Percentiles rank a stretch among this genome's conserved stretches.
Evolutionary conservation across 768 basidiomycete species (phyloP).

Genomic region (Suillus lakei): DNA sequence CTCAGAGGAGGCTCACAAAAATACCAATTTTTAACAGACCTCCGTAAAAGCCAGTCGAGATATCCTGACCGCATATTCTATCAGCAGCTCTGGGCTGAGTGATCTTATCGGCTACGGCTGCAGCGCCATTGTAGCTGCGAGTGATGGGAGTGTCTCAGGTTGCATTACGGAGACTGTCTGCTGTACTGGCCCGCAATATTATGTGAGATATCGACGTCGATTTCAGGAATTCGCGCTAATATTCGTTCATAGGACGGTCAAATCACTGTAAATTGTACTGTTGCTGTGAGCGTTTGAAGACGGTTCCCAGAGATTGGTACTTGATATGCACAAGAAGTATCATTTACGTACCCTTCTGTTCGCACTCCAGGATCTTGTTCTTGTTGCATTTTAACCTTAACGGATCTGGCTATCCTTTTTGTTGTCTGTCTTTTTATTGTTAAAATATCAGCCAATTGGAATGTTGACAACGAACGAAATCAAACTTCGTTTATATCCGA

Average conservation of each 20-base stretch:
- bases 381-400: not conserved
- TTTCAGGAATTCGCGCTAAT: not conserved
- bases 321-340: not conserved
- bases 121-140: not conserved
- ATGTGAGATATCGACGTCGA: slow-evolving; percentile 22
- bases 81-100: not conserved
- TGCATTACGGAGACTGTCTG: not conserved
- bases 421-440: too few species aligned
- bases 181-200: not conserved
- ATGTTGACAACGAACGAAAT: too few species aligned
- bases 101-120: not conserved
- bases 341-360: not conserved
- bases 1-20: not conserved
- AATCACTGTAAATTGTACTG: not conserved
- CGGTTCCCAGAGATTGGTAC: not conserved
- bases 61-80: not conserved
- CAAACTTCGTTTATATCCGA: too few species aligned
- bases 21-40: not conserved
- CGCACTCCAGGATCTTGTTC: not conserved
- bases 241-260: not conserved
- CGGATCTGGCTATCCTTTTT: not conserved
- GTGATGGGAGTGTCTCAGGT: not conserved
- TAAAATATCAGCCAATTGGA: too few species aligned
- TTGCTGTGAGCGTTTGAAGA: not conserved
- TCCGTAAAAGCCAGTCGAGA: not conserved